Percentiles rank a stretch among this genome's conserved stretches.
Conservation (phyloP, 2,329 filamentous ascomycete species). For the Penicillium sp. region DNA sequence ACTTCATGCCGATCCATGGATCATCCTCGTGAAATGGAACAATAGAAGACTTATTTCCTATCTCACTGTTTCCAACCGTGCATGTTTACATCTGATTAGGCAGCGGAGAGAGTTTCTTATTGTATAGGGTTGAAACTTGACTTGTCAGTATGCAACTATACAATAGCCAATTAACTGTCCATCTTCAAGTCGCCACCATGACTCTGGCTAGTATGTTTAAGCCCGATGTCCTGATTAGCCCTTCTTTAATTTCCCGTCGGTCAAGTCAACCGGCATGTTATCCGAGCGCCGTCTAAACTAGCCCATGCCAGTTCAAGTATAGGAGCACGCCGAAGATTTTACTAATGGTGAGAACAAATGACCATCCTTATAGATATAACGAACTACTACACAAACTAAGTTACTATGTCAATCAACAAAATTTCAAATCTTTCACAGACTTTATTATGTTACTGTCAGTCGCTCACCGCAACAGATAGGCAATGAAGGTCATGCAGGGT, state of each 20-base stretch:
- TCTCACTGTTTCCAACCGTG: not conserved
- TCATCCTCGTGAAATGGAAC: not conserved
- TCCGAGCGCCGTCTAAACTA: not conserved
- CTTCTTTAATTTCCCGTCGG: not conserved
- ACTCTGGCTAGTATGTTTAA: not conserved
- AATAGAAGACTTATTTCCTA: not conserved
- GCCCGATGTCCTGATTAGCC: not conserved
- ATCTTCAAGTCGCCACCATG: not conserved
- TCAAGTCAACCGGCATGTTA: not conserved
- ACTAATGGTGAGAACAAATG: not conserved
- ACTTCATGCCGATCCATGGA: not conserved
- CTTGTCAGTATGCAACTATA: not conserved
- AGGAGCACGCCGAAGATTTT: not conserved
- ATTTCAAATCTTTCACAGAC: not conserved
- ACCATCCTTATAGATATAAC: not conserved
- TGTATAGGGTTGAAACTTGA: not conserved
- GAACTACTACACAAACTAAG: too few relatives aligned
- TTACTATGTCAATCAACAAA: not conserved
- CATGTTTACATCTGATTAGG: not conserved
- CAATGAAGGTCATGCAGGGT: slow-evolving; percentile 31
- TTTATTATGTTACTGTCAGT: not conserved
- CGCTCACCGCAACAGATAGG: slow-evolving; percentile 33
- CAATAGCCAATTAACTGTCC: not conserved
- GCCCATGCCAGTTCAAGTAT: not conserved
- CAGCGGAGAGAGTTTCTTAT: not conserved